phyloP scores from a whole-genome alignment of 2,329 filamentous ascomycete species.

The Pseudogymnoascus sp. region DNA sequence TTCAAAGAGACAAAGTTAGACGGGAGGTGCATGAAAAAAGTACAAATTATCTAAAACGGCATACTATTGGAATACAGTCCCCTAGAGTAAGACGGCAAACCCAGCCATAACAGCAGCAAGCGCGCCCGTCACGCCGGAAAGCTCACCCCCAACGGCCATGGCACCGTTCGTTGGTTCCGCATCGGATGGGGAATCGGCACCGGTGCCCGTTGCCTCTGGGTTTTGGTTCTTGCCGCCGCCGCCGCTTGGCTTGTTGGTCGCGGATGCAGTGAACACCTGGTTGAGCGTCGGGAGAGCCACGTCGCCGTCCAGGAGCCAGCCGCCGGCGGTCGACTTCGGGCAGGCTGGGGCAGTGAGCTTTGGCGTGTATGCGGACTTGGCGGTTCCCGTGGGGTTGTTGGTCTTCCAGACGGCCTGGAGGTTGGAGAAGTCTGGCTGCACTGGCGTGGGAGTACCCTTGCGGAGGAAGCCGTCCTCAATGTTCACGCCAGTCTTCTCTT shows the following conservation, averaged over 20 bases:
- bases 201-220: not conserved
- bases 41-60: not conserved
- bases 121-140: not conserved
- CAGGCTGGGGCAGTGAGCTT: constrained; percentile 57
- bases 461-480: constrained; percentile 59
- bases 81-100: not conserved
- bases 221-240: not conserved
- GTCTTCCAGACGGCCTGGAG: constrained; percentile 69
- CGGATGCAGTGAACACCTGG: constrained; percentile 32
- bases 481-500: constrained; percentile 43
- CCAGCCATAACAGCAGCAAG: not conserved
- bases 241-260: constrained; percentile 14
- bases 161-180: not conserved
- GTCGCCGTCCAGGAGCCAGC: constrained; percentile 66
- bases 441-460: constrained; percentile 63
- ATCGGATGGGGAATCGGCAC: not conserved
- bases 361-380: constrained; percentile 55
- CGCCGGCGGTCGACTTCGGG: constrained; percentile 56
- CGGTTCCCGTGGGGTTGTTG: constrained; percentile 59
- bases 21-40: constrained; percentile 13
- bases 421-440: constrained; percentile 69
- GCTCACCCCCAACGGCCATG: not conserved
- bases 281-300: constrained; percentile 62
- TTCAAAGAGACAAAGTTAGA: not conserved
- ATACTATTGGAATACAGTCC: not conserved